Base-by-base conservation (phyloP, 345 rosid species). In the Rhizophora apiculata region DNA sequence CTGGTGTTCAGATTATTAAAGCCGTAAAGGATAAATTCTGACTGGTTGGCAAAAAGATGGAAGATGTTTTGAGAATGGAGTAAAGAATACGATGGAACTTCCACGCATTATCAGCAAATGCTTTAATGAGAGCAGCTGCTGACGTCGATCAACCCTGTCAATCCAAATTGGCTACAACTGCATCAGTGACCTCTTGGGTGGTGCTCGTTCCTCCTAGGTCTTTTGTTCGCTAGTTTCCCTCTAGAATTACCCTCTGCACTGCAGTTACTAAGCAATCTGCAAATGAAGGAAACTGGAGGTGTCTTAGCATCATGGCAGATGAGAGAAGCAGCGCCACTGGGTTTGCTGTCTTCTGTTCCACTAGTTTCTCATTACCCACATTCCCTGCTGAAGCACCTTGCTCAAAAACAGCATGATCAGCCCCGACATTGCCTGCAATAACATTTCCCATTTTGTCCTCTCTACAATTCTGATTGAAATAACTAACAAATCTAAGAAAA, bases 321-420 rank as follows among this genome's bases (percentile, higher is more conserved):
- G 98, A 93, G 36, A 89, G 96, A 61, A 93, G 93, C 67, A 93
- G 73, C 0, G 98, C 98, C 68, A 93, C 94, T 8, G 97, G 98
- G 69, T 93, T 93, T 73, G 97, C 98, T 74, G 76, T 91, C 88
- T 85, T 88, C 76, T 88, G 80, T 37, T 67, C 65, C 27, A 86
- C 74, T 60, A 91, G 64, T 74, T 74, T 86, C 22, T 89, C 94
- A 51, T 85, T 88, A 21, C 98, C 98, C 4, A 93, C 97, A 6
- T 93, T 93, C 73, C 98, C 98, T 36, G 97, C 98, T 46, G 96
- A 93, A 48, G 98, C 97, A 27, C 96, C 98, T 93, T 91, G 96
- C 88, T 93, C 96, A 72, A 93, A 93, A 6, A 93, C 76, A 29
- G 98, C 98, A 79, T 85, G 88, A 70, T 89, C 96, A 26, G 97